phyloP scores from a whole-genome alignment of 2,329 filamentous ascomycete species.

The Xylariaceae sp. region DNA sequence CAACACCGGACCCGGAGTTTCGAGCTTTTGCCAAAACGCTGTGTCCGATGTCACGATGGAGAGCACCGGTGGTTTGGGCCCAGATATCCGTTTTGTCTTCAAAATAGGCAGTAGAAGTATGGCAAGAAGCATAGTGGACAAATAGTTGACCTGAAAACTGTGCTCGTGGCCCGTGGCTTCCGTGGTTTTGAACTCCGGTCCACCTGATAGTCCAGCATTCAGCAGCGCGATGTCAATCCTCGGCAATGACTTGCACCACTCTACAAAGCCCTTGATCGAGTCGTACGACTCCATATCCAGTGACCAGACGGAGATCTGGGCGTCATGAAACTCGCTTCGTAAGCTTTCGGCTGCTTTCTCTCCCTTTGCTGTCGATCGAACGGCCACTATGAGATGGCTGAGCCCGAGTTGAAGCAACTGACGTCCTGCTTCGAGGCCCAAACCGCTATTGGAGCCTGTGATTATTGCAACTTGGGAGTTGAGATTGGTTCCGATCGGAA shows the following conservation, averaged over 20 bases:
- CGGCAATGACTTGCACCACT: conserved; percentile 28
- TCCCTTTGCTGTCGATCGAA: conserved; percentile 37
- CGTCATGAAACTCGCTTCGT: conserved; percentile 24
- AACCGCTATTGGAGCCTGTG: conserved; percentile 42
- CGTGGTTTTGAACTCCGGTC: conserved; percentile 14
- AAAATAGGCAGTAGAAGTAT: conserved; percentile 31
- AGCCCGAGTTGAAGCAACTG: conserved; percentile 37
- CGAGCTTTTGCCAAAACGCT: conserved; percentile 16
- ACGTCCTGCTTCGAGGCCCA: conserved; percentile 41
- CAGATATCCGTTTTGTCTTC: conserved; percentile 10
- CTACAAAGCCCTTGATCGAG: conserved; percentile 38
- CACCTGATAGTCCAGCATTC: conserved; percentile 37
- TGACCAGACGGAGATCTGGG: conserved; percentile 40
- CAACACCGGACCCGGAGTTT: conserved; percentile 13
- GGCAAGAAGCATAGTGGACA: conserved; percentile 32
- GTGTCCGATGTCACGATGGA: conserved; percentile 27
- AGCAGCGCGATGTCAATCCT: conserved; percentile 42
- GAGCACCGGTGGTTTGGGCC: conserved; percentile 17
- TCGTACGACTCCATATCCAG: conserved; percentile 42
- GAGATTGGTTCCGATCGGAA: conserved; percentile 22
- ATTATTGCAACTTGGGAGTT: conserved; percentile 38
- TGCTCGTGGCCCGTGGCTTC: conserved; percentile 36
- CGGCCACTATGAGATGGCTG: conserved; percentile 39
- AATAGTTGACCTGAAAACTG: conserved; percentile 38
- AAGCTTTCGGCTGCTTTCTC: conserved; percentile 35